Evolutionary conservation across 768 basidiomycete species (phyloP).

Genomic region (Pulveroboletus sp.): DNA sequence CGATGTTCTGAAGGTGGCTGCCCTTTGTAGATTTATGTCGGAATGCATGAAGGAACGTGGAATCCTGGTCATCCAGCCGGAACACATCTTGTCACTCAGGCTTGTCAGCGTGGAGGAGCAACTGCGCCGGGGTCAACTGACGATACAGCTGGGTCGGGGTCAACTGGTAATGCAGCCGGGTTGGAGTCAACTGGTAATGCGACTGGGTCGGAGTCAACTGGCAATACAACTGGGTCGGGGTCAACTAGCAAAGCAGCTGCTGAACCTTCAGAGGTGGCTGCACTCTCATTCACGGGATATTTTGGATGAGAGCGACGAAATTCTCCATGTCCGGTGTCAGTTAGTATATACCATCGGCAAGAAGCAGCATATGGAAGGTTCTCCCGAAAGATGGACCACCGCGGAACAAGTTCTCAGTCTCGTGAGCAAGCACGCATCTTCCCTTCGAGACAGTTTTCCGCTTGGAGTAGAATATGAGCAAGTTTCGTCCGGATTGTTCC

Average conservation of each 20-base stretch:
- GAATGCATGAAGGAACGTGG: slow-evolving; percentile 39
- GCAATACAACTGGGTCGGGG: too few relatives aligned
- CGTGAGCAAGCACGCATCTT: slow-evolving; percentile 15
- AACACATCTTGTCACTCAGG: slow-evolving; percentile 49
- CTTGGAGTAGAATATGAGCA: slow-evolving; percentile 17
- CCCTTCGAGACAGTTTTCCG: slow-evolving; percentile 3
- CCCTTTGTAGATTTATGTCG: slow-evolving; percentile 31
- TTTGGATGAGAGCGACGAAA: slow-evolving; percentile 30
- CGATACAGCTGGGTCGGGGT: too few relatives aligned
- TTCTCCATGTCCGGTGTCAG: slow-evolving; percentile 35
- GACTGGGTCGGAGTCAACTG: too few relatives aligned
- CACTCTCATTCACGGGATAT: slow-evolving; percentile 25
- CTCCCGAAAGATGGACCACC: slow-evolving; percentile 33
- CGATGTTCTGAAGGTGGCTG: slow-evolving; percentile 8
- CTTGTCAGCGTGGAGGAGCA: slow-evolving; percentile 41
- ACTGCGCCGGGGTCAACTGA: not conserved
- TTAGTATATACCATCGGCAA: slow-evolving; percentile 34
- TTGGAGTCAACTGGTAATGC: too few relatives aligned
- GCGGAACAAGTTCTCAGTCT: slow-evolving; percentile 29
- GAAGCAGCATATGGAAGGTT: slow-evolving; percentile 25
- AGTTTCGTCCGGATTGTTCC: slow-evolving; percentile 16
- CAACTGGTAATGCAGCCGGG: too few relatives aligned
- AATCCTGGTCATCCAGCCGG: slow-evolving; percentile 46
- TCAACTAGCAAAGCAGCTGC: slow-evolving; percentile 13
- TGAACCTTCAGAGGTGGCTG: slow-evolving; percentile 27